Conservation (phyloP, 1,139 yeast genomes). For the Candida sanyaensis region DNA sequence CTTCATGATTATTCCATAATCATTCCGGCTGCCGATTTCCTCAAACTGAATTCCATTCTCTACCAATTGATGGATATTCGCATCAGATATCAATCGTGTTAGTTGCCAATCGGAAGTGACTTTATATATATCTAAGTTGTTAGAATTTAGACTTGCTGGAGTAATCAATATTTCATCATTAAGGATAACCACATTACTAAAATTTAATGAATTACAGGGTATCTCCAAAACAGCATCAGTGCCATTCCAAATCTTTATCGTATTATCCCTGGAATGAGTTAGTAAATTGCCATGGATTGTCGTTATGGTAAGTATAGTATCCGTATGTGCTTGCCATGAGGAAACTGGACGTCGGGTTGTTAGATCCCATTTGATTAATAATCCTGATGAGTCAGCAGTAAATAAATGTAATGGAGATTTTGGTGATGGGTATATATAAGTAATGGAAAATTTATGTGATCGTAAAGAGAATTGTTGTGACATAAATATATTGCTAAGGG, state of each 20-base stretch:
- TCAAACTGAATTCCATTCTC: constrained; percentile 14
- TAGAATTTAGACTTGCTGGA: constrained; percentile 56
- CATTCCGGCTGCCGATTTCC: constrained; percentile 23
- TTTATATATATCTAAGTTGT: constrained; percentile 53
- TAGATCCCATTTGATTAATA: constrained; percentile 54
- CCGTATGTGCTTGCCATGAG: constrained; percentile 52
- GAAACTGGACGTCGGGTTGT: constrained; percentile 41
- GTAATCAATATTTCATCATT: constrained; percentile 36
- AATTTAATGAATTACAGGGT: constrained; percentile 60
- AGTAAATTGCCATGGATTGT: constrained; percentile 36
- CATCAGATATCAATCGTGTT: constrained; percentile 29
- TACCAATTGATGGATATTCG: constrained; percentile 22
- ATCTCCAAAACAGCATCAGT: constrained; percentile 11
- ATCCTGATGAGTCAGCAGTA: constrained; percentile 29
- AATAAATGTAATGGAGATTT: background rate
- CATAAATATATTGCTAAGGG: background rate
- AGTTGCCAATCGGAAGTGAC: constrained; percentile 22
- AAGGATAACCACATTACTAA: constrained; percentile 47
- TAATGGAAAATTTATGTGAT: constrained; percentile 11
- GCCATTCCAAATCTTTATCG: constrained; percentile 48
- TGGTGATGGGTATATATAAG: constrained; percentile 4
- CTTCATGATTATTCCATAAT: constrained; percentile 60
- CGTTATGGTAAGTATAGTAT: constrained; percentile 42
- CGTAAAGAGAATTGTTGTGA: constrained; percentile 9
- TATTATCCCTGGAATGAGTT: constrained; percentile 59